Evolutionary conservation across 2,329 filamentous ascomycete species (phyloP).

Genomic region (Exophiala lecanii-corni): DNA sequence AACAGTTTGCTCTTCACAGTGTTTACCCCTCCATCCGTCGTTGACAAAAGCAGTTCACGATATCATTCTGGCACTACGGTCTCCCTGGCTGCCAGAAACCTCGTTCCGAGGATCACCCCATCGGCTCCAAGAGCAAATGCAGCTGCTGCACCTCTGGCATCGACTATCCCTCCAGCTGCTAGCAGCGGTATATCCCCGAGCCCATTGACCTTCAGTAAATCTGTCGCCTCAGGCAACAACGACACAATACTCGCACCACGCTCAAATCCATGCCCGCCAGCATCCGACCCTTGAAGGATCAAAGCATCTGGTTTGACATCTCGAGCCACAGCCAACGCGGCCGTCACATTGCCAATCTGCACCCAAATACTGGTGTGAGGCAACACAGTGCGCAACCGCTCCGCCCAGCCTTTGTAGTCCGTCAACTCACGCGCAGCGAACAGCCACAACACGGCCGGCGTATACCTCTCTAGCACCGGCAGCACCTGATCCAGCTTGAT

Average conservation of each 20-base stretch:
- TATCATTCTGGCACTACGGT: conserved; percentile 45
- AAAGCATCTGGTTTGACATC: conserved; percentile 42
- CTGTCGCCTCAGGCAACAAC: conserved; percentile 47
- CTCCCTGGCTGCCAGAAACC: conserved; percentile 53
- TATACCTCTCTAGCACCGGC: conserved; percentile 28
- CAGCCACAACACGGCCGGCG: conserved; percentile 36
- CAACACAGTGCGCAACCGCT: conserved; percentile 34
- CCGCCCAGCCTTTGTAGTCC: conserved; percentile 41
- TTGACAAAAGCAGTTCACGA: conserved; percentile 43
- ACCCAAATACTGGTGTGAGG: conserved; percentile 46
- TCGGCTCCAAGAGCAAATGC: conserved; percentile 48
- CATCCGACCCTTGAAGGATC: conserved; percentile 50
- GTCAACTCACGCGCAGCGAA: conserved; percentile 31
- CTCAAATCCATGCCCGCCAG: conserved; percentile 49
- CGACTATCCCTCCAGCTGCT: conserved; percentile 50
- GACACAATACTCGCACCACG: conserved; percentile 43
- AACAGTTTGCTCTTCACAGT: conserved; percentile 51
- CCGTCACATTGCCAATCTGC: conserved; percentile 46
- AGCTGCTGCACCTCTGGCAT: conserved; percentile 48
- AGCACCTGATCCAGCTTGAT: conserved; percentile 6
- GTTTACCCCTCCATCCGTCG: conserved; percentile 46
- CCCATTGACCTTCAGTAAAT: conserved; percentile 31
- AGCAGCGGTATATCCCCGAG: conserved; percentile 28
- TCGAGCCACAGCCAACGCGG: conserved; percentile 39
- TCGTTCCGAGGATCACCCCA: conserved; percentile 59